phyloP scores from a whole-genome alignment of 345 rosid species.

The Clausena lansium region DNA sequence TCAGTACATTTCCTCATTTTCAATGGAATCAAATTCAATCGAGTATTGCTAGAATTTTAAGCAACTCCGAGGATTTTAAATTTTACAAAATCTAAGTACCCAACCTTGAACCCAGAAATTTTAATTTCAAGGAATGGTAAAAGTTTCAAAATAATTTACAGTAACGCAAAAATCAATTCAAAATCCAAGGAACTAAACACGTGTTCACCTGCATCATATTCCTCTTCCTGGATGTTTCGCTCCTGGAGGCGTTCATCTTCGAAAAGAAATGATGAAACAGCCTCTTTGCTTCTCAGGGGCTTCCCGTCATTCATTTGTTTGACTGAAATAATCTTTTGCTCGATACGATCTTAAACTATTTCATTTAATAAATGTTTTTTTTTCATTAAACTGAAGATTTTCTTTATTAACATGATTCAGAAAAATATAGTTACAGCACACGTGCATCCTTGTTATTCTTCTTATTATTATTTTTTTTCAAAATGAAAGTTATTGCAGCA shows the following conservation, averaged over 20 bases:
- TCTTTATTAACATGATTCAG: no score
- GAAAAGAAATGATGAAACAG: constrained; percentile 56
- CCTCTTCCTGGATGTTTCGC: constrained; percentile 37
- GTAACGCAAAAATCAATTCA: background rate
- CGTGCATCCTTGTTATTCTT: no score
- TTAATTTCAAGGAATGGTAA: background rate
- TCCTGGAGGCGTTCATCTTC: constrained; percentile 40
- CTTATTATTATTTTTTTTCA: no score
- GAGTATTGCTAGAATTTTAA: no score
- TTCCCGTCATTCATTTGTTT: constrained; percentile 64
- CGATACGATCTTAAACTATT: constrained; percentile 55
- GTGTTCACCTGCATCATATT: constrained; percentile 45
- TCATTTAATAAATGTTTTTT: no score
- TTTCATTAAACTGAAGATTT: no score
- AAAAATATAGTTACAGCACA: no score
- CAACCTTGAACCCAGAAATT: background rate
- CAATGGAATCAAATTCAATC: background rate
- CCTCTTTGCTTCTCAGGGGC: constrained; percentile 52
- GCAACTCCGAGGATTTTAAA: background rate
- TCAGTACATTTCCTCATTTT: background rate
- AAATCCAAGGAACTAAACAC: constrained; percentile 29
- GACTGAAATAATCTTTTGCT: constrained; percentile 62
- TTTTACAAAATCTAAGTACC: background rate
- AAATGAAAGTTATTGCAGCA: no score
- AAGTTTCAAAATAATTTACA: background rate